Conservation (phyloP, 345 rosid species). For the Eucalyptus rudis region DNA sequence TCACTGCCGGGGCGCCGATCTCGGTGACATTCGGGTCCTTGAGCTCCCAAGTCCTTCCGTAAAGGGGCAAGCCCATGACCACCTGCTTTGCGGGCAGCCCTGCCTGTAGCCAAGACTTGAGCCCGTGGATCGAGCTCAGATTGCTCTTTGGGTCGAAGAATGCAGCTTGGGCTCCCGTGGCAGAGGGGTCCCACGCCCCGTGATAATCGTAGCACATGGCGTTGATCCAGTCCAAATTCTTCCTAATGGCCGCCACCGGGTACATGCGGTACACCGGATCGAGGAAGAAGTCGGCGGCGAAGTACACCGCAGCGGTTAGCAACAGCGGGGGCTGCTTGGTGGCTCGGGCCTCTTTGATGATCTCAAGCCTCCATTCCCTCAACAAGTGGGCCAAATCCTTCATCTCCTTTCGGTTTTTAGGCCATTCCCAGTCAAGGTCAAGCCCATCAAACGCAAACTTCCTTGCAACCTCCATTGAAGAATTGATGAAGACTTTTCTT, state of each 20-base stretch:
- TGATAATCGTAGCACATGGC: slow-evolving; percentile 47
- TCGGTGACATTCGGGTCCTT: slow-evolving; percentile 23
- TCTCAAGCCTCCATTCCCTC: slow-evolving; percentile 23
- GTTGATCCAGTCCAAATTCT: slow-evolving; percentile 31
- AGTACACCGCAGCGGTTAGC: slow-evolving; percentile 48
- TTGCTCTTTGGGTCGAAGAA: slow-evolving; percentile 34
- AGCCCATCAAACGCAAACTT: slow-evolving; percentile 36
- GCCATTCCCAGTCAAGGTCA: slow-evolving; percentile 60
- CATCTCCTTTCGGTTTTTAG: slow-evolving; percentile 22
- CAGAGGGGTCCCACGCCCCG: slow-evolving; percentile 28
- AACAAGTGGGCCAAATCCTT: slow-evolving; percentile 11
- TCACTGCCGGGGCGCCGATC: slow-evolving; percentile 26
- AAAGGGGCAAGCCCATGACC: slow-evolving; percentile 48
- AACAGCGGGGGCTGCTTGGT: slow-evolving; percentile 17
- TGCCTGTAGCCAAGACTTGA: slow-evolving; percentile 28
- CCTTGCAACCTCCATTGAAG: slow-evolving; percentile 31
- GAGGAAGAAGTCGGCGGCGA: slow-evolving; percentile 19
- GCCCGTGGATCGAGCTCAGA: slow-evolving; percentile 38
- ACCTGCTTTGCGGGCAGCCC: slow-evolving; percentile 13
- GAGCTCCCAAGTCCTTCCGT: slow-evolving; percentile 38
- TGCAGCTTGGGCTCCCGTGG: slow-evolving; percentile 34
- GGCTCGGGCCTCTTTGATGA: slow-evolving; percentile 19
- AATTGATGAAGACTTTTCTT: slow-evolving; percentile 22
- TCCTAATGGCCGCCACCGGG: slow-evolving; percentile 12
- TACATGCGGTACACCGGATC: background rate